Evolutionary conservation across 371 early-diverging fungal species (phyloP).

Genomic region (Circinella umbellata): DNA sequence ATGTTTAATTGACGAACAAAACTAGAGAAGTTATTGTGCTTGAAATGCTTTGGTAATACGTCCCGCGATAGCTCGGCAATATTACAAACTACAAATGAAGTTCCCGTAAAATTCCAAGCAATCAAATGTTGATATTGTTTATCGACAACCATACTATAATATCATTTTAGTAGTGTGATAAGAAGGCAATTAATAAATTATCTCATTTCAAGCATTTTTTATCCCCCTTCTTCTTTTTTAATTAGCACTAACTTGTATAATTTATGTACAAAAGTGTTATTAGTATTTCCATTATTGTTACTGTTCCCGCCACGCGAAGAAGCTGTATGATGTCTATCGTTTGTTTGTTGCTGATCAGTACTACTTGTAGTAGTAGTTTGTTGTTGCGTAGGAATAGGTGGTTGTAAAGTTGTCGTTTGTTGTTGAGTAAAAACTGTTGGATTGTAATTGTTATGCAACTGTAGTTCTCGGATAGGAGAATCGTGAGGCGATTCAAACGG

Average conservation of each 20-base stretch:
- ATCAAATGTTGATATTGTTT: slow-evolving; percentile 74
- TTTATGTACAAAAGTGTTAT: slow-evolving; percentile 40
- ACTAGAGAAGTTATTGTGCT: slow-evolving; percentile 81
- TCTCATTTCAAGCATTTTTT: too few species aligned
- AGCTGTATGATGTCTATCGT: background rate
- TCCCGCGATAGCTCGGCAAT: slow-evolving; percentile 76
- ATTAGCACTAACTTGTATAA: slow-evolving; percentile 30
- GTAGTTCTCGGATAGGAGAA: slow-evolving; percentile 30
- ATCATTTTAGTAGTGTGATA: background rate
- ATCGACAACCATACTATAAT: slow-evolving; percentile 73
- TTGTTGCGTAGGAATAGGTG: background rate
- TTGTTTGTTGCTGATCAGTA: background rate
- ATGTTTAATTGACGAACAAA: slow-evolving; percentile 86
- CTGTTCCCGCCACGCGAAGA: background rate
- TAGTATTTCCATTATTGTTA: background rate
- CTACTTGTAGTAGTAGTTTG: background rate
- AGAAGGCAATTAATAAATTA: too few species aligned
- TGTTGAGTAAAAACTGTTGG: slow-evolving; percentile 3
- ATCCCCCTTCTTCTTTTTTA: too few species aligned
- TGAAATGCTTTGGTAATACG: slow-evolving; percentile 78
- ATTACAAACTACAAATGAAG: slow-evolving; percentile 85
- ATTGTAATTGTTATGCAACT: slow-evolving; percentile 7
- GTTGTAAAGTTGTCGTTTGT: slow-evolving; percentile 6
- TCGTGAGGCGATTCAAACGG: slow-evolving; percentile 33
- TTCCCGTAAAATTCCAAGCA: slow-evolving; percentile 78